phyloP scores from a whole-genome alignment of 2,329 filamentous ascomycete genomes.

The Colletotrichum tropicale region DNA sequence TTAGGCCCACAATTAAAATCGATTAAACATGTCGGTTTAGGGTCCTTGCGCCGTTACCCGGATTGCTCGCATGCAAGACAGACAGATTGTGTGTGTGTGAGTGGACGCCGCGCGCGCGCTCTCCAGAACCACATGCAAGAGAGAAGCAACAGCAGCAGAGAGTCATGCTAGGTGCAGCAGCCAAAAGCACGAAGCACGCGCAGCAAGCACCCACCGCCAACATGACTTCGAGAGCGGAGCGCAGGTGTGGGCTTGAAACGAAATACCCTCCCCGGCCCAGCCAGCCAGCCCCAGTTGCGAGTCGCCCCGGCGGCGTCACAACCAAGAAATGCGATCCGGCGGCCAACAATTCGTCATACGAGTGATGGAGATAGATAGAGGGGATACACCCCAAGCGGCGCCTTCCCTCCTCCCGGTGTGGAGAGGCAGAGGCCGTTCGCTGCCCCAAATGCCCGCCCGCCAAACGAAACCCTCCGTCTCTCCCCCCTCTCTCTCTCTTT shows the following conservation, averaged over 20 bases:
- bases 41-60: neutral
- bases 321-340: neutral
- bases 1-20: neutral
- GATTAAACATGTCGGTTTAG: neutral
- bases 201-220: neutral
- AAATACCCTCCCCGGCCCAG: neutral
- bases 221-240: constrained; percentile 15
- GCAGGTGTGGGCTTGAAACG: neutral
- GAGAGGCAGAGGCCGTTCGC: neutral
- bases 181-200: neutral
- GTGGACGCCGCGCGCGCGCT: neutral
- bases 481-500: neutral
- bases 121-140: neutral
- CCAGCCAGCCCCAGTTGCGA: neutral
- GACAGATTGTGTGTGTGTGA: neutral
- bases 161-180: constrained; percentile 3
- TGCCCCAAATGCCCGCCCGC: neutral
- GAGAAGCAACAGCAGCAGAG: neutral
- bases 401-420: neutral
- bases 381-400: neutral
- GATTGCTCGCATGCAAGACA: neutral
- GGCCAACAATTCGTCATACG: neutral
- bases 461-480: neutral
- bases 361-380: neutral
- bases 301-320: neutral